phyloP scores from a whole-genome alignment of 495 filamentous ascomycete species.

The Ascodesmis nigricans region DNA sequence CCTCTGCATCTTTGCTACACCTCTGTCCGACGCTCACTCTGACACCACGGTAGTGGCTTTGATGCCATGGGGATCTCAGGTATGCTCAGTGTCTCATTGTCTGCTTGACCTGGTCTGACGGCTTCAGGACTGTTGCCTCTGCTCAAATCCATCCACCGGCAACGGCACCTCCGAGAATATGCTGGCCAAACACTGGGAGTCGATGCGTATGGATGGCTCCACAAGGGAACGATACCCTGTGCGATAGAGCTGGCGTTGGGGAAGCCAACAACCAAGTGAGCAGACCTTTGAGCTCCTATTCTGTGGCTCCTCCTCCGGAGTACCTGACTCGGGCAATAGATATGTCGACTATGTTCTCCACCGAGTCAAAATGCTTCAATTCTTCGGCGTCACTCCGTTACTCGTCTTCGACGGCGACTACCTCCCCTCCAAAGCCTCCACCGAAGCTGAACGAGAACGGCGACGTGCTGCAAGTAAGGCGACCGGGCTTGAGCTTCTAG shows the following conservation, averaged over 20 bases:
- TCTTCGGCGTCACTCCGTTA: conserved; percentile 82
- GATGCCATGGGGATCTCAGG: not conserved
- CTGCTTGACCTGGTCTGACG: not conserved
- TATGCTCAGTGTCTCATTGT: not conserved
- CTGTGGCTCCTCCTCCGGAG: conserved; percentile 3
- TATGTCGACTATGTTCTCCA: conserved; percentile 83
- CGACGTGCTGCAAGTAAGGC: conserved; percentile 52
- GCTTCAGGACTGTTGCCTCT: conserved; percentile 63
- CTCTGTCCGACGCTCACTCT: too few species aligned
- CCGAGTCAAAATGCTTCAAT: conserved; percentile 74
- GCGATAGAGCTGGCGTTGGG: conserved; percentile 76
- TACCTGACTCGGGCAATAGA: conserved; percentile 26
- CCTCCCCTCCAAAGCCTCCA: conserved; percentile 85
- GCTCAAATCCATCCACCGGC: conserved; percentile 88
- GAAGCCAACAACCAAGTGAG: conserved; percentile 68
- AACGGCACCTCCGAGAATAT: conserved; percentile 66
- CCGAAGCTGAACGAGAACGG: conserved; percentile 35
- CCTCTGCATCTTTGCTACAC: too few species aligned
- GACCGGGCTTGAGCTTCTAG: conserved; percentile 54
- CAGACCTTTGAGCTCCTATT: conserved; percentile 6
- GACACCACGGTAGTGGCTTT: not conserved
- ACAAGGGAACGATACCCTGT: conserved; percentile 77
- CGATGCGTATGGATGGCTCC: conserved; percentile 96
- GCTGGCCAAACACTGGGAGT: conserved; percentile 73
- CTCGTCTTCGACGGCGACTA: conserved; percentile 92